Base-by-base conservation (phyloP, 1,139 yeast genomes). In the Yamadazyma blattariae region DNA sequence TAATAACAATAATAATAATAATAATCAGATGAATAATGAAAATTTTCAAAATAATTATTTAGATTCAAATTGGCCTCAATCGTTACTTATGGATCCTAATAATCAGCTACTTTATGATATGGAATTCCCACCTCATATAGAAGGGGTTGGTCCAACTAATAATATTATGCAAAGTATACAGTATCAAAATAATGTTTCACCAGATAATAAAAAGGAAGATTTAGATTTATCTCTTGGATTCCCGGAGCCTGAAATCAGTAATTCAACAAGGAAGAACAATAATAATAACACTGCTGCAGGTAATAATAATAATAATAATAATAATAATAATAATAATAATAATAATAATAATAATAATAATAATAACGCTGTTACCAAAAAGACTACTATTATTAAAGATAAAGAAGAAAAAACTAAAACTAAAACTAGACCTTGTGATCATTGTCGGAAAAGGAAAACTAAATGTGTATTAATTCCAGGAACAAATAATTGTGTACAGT, bases 381-480 rank as follows among this genome's bases (percentile, higher is more conserved):
- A 12, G 5, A 7, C 19, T 7, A 11, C 27, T 6, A 17, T 5
- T 17, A 7, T 5, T 5, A 17, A 17, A 17, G 19, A 17, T 5
- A 17, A 17, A 17, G 33, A 18, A 3, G 34, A 28, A 46, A 46
- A 34, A 35, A 39, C 50, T 12, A 61, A 63, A 36, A 64, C 56
- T 30, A 56, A 69, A 27, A 17, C 19, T 20, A 59, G 75, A 12
- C 82, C 85, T 1, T 82, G 90, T 53, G 87, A 80, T 49, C 85
- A 79, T 47, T 82, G 90, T 54, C 64, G 86, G 36, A 63, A 84
- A 39, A 61, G 82, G 35, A 80, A 79, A 47, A 78, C 77, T 19
- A 77, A 78, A 50, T 82, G 92, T 61, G 79, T 80, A 6, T 61
- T 74, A 45, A 65, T 74, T 1, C 82, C 86, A 2, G 77, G 74